phyloP scores from a whole-genome alignment of 345 rosid species.

The Brassica carinata region DNA sequence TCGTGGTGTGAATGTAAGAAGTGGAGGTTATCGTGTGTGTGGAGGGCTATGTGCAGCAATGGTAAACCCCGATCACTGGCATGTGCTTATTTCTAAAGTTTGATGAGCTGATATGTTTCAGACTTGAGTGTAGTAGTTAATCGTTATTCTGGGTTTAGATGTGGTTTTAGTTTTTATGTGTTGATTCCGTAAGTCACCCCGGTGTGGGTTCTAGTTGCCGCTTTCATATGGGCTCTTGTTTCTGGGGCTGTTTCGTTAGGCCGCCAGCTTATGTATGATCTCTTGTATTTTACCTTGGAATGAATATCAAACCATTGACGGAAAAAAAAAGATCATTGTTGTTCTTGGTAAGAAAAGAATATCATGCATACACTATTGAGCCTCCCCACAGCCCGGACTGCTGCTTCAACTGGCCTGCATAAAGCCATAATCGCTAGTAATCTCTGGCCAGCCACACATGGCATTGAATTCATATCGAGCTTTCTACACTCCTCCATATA shows the following conservation, averaged over 20 bases:
- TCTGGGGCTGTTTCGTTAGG: no score
- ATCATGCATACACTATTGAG: neutral
- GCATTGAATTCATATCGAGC: neutral
- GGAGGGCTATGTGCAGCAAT: neutral
- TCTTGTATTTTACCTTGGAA: no score
- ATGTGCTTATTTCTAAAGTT: neutral
- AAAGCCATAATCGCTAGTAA: neutral
- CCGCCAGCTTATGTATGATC: no score
- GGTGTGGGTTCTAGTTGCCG: no score
- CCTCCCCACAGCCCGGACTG: neutral
- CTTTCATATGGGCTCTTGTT: no score
- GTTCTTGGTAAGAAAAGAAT: neutral
- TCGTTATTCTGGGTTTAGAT: no score
- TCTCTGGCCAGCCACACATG: neutral
- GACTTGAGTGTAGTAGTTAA: neutral
- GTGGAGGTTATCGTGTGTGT: neutral
- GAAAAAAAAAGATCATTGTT: no score
- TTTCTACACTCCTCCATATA: neutral
- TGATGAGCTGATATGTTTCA: neutral
- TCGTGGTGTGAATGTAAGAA: neutral
- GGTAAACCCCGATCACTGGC: neutral
- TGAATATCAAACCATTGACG: no score
- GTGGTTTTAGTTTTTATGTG: no score
- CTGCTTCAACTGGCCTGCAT: neutral
- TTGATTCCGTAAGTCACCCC: no score